phyloP scores from a whole-genome alignment of 805 yeast species.

The Brettanomyces sp. region DNA sequence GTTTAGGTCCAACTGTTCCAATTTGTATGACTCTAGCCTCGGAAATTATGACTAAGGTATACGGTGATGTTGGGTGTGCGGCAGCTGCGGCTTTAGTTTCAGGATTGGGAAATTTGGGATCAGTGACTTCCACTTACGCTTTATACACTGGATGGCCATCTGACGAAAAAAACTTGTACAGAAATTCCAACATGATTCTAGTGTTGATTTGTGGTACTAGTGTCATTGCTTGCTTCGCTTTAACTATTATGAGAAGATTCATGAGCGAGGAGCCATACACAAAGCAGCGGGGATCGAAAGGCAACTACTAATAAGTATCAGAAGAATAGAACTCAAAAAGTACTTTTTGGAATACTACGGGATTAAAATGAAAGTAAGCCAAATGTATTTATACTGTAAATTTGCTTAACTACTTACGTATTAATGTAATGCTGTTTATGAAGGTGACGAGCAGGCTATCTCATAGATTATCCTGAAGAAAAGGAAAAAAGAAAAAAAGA shows the following conservation, averaged over 20 bases:
- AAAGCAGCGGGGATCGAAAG: too few relatives aligned
- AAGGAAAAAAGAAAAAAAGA: too few relatives aligned
- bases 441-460: too few relatives aligned
- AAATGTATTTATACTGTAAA: too few relatives aligned
- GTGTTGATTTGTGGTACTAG: slow-evolving; percentile 69
- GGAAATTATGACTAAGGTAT: slow-evolving; percentile 57
- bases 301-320: too few relatives aligned
- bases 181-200: slow-evolving; percentile 76
- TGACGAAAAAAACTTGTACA: slow-evolving; percentile 51
- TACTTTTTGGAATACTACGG: too few relatives aligned
- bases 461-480: too few relatives aligned
- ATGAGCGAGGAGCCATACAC: slow-evolving; percentile 1
- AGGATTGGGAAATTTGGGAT: slow-evolving; percentile 81
- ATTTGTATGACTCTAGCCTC: slow-evolving; percentile 79
- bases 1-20: slow-evolving; percentile 87
- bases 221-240: slow-evolving; percentile 39
- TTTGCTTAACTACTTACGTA: too few relatives aligned
- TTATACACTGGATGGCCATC: slow-evolving; percentile 82
- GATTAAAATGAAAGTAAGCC: too few relatives aligned
- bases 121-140: slow-evolving; percentile 80
- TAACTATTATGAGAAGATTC: neutral
- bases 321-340: too few relatives aligned
- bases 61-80: slow-evolving; percentile 82
- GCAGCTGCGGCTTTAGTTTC: slow-evolving; percentile 75
- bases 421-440: too few relatives aligned